Conservation (phyloP, 2,329 filamentous ascomycete genomes). For the Rhinocladiella similis region DNA sequence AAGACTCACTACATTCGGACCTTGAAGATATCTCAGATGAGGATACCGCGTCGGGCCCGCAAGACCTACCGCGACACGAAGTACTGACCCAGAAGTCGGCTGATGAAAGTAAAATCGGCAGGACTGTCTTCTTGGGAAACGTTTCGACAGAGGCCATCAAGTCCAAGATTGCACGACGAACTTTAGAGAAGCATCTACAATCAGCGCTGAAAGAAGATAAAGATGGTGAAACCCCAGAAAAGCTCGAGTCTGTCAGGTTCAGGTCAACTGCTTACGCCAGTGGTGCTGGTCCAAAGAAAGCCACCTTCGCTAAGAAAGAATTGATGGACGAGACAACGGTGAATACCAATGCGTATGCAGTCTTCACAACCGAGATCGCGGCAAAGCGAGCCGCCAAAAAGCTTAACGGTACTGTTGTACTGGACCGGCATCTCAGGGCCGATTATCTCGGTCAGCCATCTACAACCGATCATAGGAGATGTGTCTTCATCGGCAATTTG, state of each 20-base stretch:
- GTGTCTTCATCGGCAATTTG: constrained; percentile 94
- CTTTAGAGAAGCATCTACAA: constrained; percentile 72
- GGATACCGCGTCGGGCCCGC: constrained; percentile 23
- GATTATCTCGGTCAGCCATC: constrained; percentile 89
- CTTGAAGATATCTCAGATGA: constrained; percentile 27
- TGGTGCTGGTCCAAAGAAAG: constrained; percentile 79
- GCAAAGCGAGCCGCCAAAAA: constrained; percentile 73
- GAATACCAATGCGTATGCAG: constrained; percentile 90
- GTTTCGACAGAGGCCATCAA: constrained; percentile 81
- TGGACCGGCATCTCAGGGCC: constrained; percentile 85
- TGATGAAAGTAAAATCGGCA: constrained; percentile 71
- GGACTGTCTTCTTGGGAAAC: constrained; percentile 92
- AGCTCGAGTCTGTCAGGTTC: constrained; percentile 89
- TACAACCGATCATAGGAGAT: constrained; percentile 79
- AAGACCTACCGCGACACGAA: constrained; percentile 41
- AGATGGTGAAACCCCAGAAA: constrained; percentile 58
- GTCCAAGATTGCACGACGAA: constrained; percentile 77
- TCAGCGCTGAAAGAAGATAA: constrained; percentile 65
- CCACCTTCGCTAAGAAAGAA: constrained; percentile 88
- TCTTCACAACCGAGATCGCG: constrained; percentile 74
- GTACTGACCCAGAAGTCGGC: constrained; percentile 34
- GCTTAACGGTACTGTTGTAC: constrained; percentile 80
- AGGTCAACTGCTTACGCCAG: constrained; percentile 85
- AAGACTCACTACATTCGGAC: constrained; percentile 33
- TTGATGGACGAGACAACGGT: constrained; percentile 89